Conservation (phyloP, 257 asterid genomes). For the Marsdenia floribunda region DNA sequence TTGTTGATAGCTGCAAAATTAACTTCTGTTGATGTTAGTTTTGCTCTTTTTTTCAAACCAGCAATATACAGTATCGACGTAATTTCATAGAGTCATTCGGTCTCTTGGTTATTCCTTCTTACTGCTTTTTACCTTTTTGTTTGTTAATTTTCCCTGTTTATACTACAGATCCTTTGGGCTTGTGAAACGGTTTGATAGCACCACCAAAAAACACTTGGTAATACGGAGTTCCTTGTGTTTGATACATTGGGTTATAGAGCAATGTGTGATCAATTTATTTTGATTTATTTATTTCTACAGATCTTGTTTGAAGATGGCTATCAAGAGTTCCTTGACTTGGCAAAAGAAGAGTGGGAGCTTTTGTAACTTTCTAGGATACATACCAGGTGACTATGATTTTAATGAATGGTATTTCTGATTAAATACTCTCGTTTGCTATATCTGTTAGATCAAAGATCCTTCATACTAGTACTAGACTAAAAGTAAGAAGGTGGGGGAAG, state of each 20-base stretch:
- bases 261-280: neutral
- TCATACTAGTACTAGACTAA: neutral
- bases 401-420: neutral
- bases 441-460: neutral
- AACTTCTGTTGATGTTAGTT: neutral
- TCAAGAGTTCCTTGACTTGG: constrained; percentile 60
- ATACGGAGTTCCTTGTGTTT: constrained; percentile 25
- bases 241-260: constrained; percentile 6
- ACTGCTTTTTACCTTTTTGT: neutral
- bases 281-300: constrained; percentile 31
- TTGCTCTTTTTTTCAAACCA: neutral
- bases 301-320: constrained; percentile 84
- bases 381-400: constrained; percentile 33
- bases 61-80: too few relatives aligned
- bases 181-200: constrained; percentile 53
- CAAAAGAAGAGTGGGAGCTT: constrained; percentile 80
- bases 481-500: neutral
- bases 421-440: neutral
- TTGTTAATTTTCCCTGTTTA: neutral
- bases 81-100: too few relatives aligned
- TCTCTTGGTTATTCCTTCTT: neutral
- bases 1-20: neutral
- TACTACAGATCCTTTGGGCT: constrained; percentile 67
- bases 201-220: constrained; percentile 77
- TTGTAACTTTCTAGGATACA: constrained; percentile 33